Evolutionary conservation across 139 green algal species (phyloP), one percentile per base, ranked within the genome.

Genomic region (Desmodesmus armatus): DNA sequence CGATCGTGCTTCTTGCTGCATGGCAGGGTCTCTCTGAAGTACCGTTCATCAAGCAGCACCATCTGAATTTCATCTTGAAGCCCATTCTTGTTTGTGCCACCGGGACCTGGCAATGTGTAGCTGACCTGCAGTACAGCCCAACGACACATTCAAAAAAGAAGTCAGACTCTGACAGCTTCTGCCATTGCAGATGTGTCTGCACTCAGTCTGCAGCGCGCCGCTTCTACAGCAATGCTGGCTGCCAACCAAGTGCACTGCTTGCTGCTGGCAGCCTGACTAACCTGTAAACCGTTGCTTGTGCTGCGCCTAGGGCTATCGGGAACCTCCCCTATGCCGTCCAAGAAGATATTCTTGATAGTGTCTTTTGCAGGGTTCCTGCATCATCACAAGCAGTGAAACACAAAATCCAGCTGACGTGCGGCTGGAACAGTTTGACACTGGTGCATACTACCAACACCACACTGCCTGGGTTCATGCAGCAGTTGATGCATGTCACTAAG

Each of bases 21-120:
- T 17, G 93, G 92, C 81, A 96, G 85, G 5, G 92, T 67, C 39
- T 93, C 92, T 2, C 93, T 72, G 67, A 94, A 85, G 75, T 92
- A 96, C 11, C 93, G 89, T 72, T 92, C 90, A 80, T 96, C 93
- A 73, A 94, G 79, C 80, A 95, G 85, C 9, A 94, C 43, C 53
- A 96, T 25, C 29, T 95, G 75, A 0, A 96, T 90, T 62, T 91
- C 87, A 37, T 89, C 41, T n/a, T 23, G 31, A 5, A 58, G 70
- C 1, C 74, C 70, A 19, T 15, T 55, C 15, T 53, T 62, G 74
- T 55, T 62, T 33, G n/a, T 47, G 3, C 69, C 65, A 39, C 65
- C 51, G 58, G 47, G 44, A 0, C 47, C 33, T 43, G 74, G 44
- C 44, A 65, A 29, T 15, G 31, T 43, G 9, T 63, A 67, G 49